Evolutionary conservation across 2,329 filamentous ascomycete genomes (phyloP).

Genomic region (Neonectria hederae): DNA sequence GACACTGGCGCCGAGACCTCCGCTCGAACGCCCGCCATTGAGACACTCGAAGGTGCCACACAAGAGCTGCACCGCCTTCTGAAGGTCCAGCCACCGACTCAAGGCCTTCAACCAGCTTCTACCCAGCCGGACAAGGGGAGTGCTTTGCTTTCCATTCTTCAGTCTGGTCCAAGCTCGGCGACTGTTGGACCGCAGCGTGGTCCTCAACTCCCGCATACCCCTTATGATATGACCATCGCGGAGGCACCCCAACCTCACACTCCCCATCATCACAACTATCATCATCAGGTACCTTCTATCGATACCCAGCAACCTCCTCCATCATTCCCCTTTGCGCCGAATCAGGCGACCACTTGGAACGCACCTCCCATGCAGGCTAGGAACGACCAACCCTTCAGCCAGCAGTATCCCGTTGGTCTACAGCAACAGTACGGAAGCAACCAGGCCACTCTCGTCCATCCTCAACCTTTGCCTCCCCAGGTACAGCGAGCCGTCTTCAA

Average conservation of each 20-base stretch:
- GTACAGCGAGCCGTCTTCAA: conserved; percentile 64
- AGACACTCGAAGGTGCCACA: conserved; percentile 61
- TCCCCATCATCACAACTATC: conserved; percentile 64
- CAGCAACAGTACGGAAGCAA: conserved; percentile 39
- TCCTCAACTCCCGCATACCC: conserved; percentile 56
- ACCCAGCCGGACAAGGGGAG: conserved; percentile 57
- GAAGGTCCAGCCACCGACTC: conserved; percentile 63
- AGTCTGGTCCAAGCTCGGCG: conserved; percentile 43
- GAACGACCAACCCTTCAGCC: conserved; percentile 28
- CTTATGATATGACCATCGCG: conserved; percentile 62
- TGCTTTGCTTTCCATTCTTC: conserved; percentile 63
- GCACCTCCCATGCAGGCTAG: conserved; percentile 21
- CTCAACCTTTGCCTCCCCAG: conserved; percentile 64
- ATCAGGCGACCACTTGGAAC: conserved; percentile 33
- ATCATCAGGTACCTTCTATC: conserved; percentile 52
- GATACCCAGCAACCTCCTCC: conserved; percentile 46
- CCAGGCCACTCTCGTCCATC: conserved; percentile 47
- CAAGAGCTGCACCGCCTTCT: conserved; percentile 64
- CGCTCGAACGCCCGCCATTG: conserved; percentile 50
- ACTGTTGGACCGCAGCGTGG: conserved; percentile 26
- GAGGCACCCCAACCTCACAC: conserved; percentile 63
- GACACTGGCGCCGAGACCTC: conserved; percentile 46
- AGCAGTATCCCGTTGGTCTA: conserved; percentile 28
- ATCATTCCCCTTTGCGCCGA: conserved; percentile 41
- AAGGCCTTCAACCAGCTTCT: conserved; percentile 54